These are phyloP conservation scores for Trametes hirsuta DNA, from an alignment of 1,284 basidiomycete species.

Conservation along the genomic window DNA sequence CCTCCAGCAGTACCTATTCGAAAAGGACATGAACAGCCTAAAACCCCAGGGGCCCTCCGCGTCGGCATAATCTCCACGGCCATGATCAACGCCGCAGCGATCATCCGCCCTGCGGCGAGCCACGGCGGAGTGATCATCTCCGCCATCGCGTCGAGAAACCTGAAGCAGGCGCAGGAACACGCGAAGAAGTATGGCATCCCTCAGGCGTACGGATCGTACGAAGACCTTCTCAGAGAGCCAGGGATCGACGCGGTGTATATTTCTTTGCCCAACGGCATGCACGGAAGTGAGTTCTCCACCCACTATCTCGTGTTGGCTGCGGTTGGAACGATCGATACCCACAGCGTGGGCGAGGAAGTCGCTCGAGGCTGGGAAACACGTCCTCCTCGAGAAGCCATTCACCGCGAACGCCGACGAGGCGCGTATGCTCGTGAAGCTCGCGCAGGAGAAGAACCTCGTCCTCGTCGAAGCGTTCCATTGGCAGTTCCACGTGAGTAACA, in stretches of 20 bases:
- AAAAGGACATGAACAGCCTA: conserved; percentile 6
- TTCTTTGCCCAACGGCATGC: conserved; percentile 35
- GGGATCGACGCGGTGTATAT: conserved; percentile 69
- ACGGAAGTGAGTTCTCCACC: conserved; percentile 38
- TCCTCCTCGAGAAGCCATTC: conserved; percentile 73
- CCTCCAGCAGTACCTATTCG: conserved; percentile 19
- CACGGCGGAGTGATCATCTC: conserved; percentile 64
- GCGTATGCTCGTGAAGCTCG: conserved; percentile 38
- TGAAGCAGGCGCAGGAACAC: conserved; percentile 50
- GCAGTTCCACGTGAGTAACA: conserved; percentile 29
- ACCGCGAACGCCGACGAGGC: conserved; percentile 65
- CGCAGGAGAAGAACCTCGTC: conserved; percentile 38
- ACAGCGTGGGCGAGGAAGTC: conserved; percentile 71
- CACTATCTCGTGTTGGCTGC: conserved; percentile 42
- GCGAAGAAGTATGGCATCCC: conserved; percentile 61
- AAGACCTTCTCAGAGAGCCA: conserved; percentile 63
- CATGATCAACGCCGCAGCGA: conserved; percentile 58
- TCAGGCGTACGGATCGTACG: conserved; percentile 55
- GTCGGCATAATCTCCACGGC: conserved; percentile 70
- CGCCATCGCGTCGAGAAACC: conserved; percentile 65
- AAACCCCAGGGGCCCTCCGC: conserved; percentile 38
- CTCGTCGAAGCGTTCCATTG: conserved; percentile 42
- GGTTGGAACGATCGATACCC: conserved; percentile 47
- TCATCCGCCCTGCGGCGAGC: conserved; percentile 56
- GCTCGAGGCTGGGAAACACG: conserved; percentile 70